Evolutionary conservation across 108 stramenopile genomes (phyloP), one percentile per base, ranked within the genome.

Genomic region (Skeletonema potamos): DNA sequence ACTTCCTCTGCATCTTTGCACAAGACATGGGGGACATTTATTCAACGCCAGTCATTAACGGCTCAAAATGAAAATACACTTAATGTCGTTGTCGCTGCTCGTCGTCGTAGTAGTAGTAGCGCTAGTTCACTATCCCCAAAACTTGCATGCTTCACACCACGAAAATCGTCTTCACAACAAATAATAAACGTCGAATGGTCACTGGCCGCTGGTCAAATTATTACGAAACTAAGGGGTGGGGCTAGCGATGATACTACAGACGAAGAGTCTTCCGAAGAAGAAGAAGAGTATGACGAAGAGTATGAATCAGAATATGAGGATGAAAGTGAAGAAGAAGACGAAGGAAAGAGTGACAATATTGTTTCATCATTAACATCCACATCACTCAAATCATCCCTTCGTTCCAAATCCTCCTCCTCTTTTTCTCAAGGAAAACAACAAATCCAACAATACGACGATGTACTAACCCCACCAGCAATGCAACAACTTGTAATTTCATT

Each of bases 401-500:
- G 59, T 24, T 56, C 58, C 46, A 74, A 74, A 54, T 41, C 65
- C 10, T 65, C 64, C 36, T 12, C 27, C 24, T 30, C 61, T 22
- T 37, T 32, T 6, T 17, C 32, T 2, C 4, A 26, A n/a, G 4
- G 9, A 11, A 15, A n/a, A 54, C 0, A 51, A 65, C 18, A 61
- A 44, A 48, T 13, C 27, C 18, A n/a, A 46, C 33, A 54, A 56
- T 71, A 71, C 64, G 70, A 78, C 37, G 46, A 62, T 1, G 64
- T 78, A n/a, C 65, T 78, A 13, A 65, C 77, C 64, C 77, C 77
- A 28, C 77, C 77, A 18, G 62, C 69, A 24, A 77, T 69, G 76
- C 76, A 77, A 58, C 76, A 77, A 39, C 39, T 77, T 9, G 8
- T 62, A 2, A 20, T 77, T 3, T 78, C 83, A 32, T 63, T 90